A percentile compares a stretch with the other conserved stretches of the same genome.
phyloP scores from a whole-genome alignment of 2,329 filamentous ascomycete species.

The Catunica adiposa region DNA sequence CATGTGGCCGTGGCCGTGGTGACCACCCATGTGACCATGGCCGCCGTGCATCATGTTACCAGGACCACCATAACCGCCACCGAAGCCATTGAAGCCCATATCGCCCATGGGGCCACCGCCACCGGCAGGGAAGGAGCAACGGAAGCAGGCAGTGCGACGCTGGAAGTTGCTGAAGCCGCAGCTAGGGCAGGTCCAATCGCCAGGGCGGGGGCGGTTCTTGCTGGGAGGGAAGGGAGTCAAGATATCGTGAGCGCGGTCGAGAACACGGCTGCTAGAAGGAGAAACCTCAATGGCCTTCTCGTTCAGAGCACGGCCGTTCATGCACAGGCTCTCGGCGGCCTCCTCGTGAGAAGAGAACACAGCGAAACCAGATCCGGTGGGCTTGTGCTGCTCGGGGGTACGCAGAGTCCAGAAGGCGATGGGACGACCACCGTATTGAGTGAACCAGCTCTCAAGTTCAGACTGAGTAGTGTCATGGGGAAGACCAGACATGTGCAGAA shows the following conservation, averaged over 20 bases:
- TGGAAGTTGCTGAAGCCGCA: conserved; percentile 99
- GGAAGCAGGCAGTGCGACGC: conserved; percentile 93
- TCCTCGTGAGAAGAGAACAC: conserved; percentile 99
- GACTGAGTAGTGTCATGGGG: conserved; percentile 98
- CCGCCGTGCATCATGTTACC: conserved; percentile 52
- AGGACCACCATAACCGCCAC: conserved; percentile 49
- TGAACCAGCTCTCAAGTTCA: conserved; percentile 98
- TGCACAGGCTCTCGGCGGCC: conserved; percentile 94
- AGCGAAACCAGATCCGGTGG: conserved; percentile 94
- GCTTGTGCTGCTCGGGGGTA: conserved; percentile 97
- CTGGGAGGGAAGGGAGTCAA: conserved; percentile 94
- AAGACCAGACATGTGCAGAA: conserved; percentile 91
- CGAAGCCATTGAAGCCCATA: conserved; percentile 45
- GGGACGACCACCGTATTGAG: conserved; percentile 89
- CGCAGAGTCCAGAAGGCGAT: conserved; percentile 98
- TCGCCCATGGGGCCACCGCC: conserved; percentile 52
- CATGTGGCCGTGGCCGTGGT: conserved; percentile 29
- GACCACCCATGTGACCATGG: conserved; percentile 24
- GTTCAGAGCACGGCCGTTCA: conserved; percentile 95
- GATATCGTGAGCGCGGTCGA: conserved; percentile 90
- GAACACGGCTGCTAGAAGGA: conserved; percentile 86
- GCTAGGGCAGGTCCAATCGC: conserved; percentile 97
- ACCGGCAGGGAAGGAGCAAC: conserved; percentile 96
- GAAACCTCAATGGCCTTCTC: conserved; percentile 99
- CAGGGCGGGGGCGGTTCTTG: conserved; percentile 92